phyloP scores from a whole-genome alignment of 352 stramenopile genomes.

The Globisporangium parvum region DNA sequence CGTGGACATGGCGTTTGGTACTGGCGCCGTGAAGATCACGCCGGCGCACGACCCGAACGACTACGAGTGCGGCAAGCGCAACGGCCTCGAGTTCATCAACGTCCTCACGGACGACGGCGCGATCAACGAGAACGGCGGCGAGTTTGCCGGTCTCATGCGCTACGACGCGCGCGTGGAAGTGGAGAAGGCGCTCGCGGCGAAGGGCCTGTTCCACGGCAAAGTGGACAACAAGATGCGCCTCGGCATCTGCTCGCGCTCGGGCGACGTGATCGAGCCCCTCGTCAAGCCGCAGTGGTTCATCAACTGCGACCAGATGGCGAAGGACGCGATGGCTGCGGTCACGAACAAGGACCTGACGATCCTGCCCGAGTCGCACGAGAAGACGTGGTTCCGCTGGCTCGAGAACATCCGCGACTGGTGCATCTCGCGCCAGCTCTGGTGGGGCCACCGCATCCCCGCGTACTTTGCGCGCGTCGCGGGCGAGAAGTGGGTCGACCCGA shows the following conservation, averaged over 20 bases:
- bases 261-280: constrained; percentile 99
- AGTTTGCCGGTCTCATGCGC: constrained; percentile 84
- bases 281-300: constrained; percentile 99
- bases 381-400: constrained; percentile 97
- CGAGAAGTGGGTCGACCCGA: constrained; percentile 66
- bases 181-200: constrained; percentile 90
- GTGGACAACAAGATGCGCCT: constrained; percentile 98
- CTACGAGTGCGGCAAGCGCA: constrained; percentile 97
- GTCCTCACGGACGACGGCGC: constrained; percentile 95
- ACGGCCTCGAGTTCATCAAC: constrained; percentile 97
- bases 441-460: constrained; percentile 98
- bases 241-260: constrained; percentile 96
- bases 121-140: constrained; percentile 92
- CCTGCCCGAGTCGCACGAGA: constrained; percentile 86
- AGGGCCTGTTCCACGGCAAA: constrained; percentile 96
- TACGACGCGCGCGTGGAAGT: constrained; percentile 86
- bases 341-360: constrained; percentile 81
- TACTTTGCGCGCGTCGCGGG: constrained; percentile 93
- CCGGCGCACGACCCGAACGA: constrained; percentile 99
- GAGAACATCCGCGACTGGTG: constrained; percentile 99
- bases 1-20: constrained; percentile 99
- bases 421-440: constrained; percentile 99
- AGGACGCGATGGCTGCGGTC: constrained; percentile 77
- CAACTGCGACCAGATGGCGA: constrained; percentile 60
- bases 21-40: constrained; percentile 98